Conservation (phyloP, 2,329 filamentous ascomycete genomes). For the Chaetomiaceae sp. region DNA sequence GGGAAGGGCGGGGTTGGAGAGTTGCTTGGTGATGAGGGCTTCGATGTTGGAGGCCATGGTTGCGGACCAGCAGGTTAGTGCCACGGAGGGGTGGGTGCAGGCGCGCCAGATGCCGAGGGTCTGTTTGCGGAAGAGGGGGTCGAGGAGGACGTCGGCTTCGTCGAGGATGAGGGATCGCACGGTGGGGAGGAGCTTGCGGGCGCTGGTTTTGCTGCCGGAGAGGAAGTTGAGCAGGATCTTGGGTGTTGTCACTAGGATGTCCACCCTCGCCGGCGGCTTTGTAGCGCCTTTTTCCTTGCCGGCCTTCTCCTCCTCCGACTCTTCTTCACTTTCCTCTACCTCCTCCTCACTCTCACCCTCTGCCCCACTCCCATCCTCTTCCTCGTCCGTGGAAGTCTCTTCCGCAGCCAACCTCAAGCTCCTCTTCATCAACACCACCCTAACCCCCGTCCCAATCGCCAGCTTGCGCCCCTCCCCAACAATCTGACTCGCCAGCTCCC, state of each 20-base stretch:
- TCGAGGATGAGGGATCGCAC: conserved; percentile 76
- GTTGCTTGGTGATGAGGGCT: conserved; percentile 62
- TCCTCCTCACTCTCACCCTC: conserved; percentile 7
- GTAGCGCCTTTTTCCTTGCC: conserved; percentile 19
- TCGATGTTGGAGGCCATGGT: conserved; percentile 96
- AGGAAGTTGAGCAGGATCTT: conserved; percentile 72
- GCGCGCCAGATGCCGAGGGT: conserved; percentile 78
- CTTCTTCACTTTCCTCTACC: conserved; percentile 3
- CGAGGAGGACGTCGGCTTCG: conserved; percentile 90
- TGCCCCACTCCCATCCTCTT: conserved; percentile 5
- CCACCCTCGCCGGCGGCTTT: conserved; percentile 59
- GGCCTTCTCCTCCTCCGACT: conserved; percentile 10
- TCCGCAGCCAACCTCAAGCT: conserved; percentile 3
- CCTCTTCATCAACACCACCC: conserved; percentile 62
- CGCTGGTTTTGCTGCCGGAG: conserved; percentile 35
- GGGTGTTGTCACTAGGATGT: conserved; percentile 77
- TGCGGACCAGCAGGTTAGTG: conserved; percentile 85
- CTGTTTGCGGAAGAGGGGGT: conserved; percentile 83
- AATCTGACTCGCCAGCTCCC: conserved; percentile 73
- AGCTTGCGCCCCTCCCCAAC: conserved; percentile 83
- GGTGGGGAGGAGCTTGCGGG: conserved; percentile 51
- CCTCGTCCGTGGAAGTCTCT: too few species aligned
- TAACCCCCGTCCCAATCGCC: conserved; percentile 66
- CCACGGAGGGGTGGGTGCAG: conserved; percentile 63
- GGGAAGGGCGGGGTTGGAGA: conserved; percentile 42